Conservation (phyloP, 2,329 filamentous ascomycete genomes). For the Chalara sp. region DNA sequence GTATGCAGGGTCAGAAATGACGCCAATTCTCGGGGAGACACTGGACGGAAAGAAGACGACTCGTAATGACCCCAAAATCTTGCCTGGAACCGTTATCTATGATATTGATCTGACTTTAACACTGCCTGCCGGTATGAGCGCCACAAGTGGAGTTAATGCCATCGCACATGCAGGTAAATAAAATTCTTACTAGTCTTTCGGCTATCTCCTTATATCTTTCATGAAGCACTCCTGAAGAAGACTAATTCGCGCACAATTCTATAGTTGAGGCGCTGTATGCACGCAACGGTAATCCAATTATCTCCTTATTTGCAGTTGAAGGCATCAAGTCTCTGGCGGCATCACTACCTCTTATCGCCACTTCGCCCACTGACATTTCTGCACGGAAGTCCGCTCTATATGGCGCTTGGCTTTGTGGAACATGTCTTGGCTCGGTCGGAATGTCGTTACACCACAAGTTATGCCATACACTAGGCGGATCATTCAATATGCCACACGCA, state of each 20-base stretch:
- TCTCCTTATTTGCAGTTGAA: not conserved
- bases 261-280: constrained; percentile 1
- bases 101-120: constrained; percentile 57
- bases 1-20: constrained; percentile 58
- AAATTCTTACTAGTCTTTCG: no score
- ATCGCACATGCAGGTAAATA: constrained; percentile 51
- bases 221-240: not conserved
- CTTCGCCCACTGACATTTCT: constrained; percentile 12
- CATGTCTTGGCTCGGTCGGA: constrained; percentile 49
- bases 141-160: constrained; percentile 56
- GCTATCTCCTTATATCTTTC: no score
- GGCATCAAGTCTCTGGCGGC: not conserved
- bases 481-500: constrained; percentile 57
- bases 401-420: constrained; percentile 59
- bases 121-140: constrained; percentile 44
- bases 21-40: constrained; percentile 57
- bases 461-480: constrained; percentile 57
- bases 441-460: constrained; percentile 65
- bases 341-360: not conserved
- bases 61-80: constrained; percentile 48
- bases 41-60: constrained; percentile 51
- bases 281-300: not conserved
- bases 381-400: constrained; percentile 50
- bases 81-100: constrained; percentile 56
- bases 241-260: no score